Evolutionary conservation across 257 asterid species (phyloP).

Genomic region (Lavandula angustifolia): DNA sequence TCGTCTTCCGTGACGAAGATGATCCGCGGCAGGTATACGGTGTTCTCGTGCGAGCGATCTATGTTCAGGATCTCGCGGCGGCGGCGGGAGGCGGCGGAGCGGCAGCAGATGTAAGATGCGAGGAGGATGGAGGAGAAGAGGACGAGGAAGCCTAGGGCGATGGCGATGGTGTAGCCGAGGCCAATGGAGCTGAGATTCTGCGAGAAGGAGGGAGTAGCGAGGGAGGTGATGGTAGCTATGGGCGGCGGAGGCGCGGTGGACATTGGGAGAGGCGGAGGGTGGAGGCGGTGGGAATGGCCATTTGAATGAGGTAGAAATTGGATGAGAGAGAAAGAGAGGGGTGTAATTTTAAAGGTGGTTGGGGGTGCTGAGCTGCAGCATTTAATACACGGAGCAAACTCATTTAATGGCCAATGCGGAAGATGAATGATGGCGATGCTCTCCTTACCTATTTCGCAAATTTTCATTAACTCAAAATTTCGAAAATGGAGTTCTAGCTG

Average conservation of each 20-base stretch:
- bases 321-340: slow-evolving; percentile 11
- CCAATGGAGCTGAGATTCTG: slow-evolving; percentile 54
- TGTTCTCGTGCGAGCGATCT: slow-evolving; percentile 45
- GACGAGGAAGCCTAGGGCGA: slow-evolving; percentile 80
- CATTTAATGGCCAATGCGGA: slow-evolving; percentile 59
- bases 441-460: neutral
- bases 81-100: slow-evolving; percentile 63
- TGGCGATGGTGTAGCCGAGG: slow-evolving; percentile 75
- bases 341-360: slow-evolving; percentile 43
- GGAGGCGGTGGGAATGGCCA: slow-evolving; percentile 46
- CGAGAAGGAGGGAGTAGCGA: slow-evolving; percentile 30
- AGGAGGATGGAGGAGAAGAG: slow-evolving; percentile 75
- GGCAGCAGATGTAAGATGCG: slow-evolving; percentile 86
- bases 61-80: slow-evolving; percentile 30
- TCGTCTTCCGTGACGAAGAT: slow-evolving; percentile 90
- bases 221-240: slow-evolving; percentile 31
- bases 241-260: slow-evolving; percentile 42
- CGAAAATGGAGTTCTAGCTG: too few species aligned
- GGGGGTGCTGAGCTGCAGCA: slow-evolving; percentile 63
- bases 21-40: slow-evolving; percentile 75
- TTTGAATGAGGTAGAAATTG: slow-evolving; percentile 40
- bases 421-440: slow-evolving; percentile 22
- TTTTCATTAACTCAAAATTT: neutral
- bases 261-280: slow-evolving; percentile 37
- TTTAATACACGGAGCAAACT: slow-evolving; percentile 55